Base-by-base conservation (phyloP, 192 early-diverging fungal species). In the Podila horticola region DNA sequence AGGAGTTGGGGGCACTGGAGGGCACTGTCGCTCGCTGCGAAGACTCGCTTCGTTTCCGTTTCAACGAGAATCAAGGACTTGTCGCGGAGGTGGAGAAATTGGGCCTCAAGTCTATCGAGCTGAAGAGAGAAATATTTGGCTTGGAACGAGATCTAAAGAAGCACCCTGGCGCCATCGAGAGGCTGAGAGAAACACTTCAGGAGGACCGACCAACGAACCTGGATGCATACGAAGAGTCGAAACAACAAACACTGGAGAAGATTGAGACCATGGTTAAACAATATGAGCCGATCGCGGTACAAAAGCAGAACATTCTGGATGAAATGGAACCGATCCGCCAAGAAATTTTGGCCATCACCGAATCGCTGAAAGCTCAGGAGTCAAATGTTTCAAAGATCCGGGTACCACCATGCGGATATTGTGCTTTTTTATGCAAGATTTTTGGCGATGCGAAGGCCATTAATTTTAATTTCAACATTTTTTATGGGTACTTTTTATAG, bases 141-240 rank as follows among this genome's bases (percentile, higher is more conserved):
- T 22, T 58, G 30, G 75, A 79, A 22, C 72, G 64, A 57, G 70
- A 69, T 0, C 5, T 81, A 26, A 72, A 51, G 41, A n/a, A 57
- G 60, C 72, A 81, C 9, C 30, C 24, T 13, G 28, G 62, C 6
- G 50, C 62, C 15, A 55, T 65, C 6, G 76, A 81, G 20, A 65
- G 62, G 10, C 45, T 81, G 8, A 33, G 45, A 24, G 66, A 33
- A 5, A 38, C 52, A 0, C 7, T 81, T 24, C 84, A 84, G 69
- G 89, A 92, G 74, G 85, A 90, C 22, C 88, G 91, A 66, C 90
- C 91, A 1, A 88, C 88, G 20, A 89, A 92, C 69, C 75, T 93
- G 59, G 73, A 84, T 0, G 88, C 89, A 30, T 84, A 90, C 48
- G 89, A 91, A 68, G 86, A 88, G 38, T 77, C 82, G 4, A 84